Percentiles rank a stretch among this genome's conserved stretches.
phyloP scores from a whole-genome alignment of 371 early-diverging fungal genomes.

The Rhizomucor pusillus region DNA sequence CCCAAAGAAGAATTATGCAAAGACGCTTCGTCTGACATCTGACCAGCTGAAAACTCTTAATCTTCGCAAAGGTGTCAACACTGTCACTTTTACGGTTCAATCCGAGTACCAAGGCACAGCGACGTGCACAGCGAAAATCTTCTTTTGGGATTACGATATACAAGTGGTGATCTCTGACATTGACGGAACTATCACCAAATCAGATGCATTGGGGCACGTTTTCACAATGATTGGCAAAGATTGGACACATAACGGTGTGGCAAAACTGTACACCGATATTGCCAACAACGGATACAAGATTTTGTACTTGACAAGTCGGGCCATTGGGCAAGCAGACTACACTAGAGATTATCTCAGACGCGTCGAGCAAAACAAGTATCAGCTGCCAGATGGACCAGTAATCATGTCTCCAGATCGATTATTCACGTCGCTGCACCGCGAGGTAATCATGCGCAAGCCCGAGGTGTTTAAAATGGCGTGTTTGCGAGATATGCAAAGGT shows the following conservation, averaged over 20 bases:
- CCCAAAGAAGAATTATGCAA: conserved; percentile 67
- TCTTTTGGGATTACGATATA: conserved; percentile 81
- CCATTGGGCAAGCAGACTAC: conserved; percentile 90
- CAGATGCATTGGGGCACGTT: conserved; percentile 94
- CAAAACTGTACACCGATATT: conserved; percentile 92
- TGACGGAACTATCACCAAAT: conserved; percentile 99
- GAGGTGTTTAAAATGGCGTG: conserved; percentile 97
- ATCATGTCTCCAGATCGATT: conserved; percentile 95
- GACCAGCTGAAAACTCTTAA: conserved; percentile 82
- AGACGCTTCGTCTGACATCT: conserved; percentile 83
- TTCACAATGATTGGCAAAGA: conserved; percentile 97
- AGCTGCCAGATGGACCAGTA: conserved; percentile 94
- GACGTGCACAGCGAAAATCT: conserved; percentile 77
- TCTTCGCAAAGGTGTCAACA: conserved; percentile 84
- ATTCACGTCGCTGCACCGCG: conserved; percentile 87
- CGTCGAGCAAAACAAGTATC: conserved; percentile 83
- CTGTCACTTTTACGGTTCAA: conserved; percentile 82
- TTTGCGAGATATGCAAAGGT: conserved; percentile 78
- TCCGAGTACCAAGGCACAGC: conserved; percentile 72
- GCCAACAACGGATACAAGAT: conserved; percentile 92
- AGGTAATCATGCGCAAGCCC: conserved; percentile 91
- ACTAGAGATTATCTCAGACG: conserved; percentile 89
- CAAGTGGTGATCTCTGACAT: conserved; percentile 96
- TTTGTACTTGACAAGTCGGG: conserved; percentile 92
- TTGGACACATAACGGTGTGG: conserved; percentile 97